These are phyloP conservation scores for Cordyceps cateniannulata DNA, from an alignment of 2,329 filamentous ascomycete genomes.

Conservation along the genomic window DNA sequence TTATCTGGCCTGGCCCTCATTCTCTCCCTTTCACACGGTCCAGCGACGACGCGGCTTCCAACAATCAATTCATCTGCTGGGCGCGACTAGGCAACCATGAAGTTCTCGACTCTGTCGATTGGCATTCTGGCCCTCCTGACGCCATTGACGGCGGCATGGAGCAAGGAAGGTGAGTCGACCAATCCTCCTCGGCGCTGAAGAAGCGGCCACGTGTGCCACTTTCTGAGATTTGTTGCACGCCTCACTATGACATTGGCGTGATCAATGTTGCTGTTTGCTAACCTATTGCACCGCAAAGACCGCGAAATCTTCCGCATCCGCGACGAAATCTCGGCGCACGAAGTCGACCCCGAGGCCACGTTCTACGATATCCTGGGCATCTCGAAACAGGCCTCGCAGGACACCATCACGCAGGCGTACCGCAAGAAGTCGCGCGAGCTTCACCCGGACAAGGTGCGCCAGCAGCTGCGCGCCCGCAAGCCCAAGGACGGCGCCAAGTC, in stretches of 20 bases:
- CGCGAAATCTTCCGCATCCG: constrained; percentile 95
- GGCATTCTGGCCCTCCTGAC: constrained; percentile 63
- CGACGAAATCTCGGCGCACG: constrained; percentile 78
- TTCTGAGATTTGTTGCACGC: neutral
- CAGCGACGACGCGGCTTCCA: constrained; percentile 5
- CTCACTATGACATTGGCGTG: neutral
- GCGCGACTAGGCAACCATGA: constrained; percentile 55
- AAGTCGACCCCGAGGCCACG: constrained; percentile 66
- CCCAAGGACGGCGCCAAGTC: constrained; percentile 57
- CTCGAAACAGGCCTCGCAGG: constrained; percentile 63
- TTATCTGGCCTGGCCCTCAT: neutral
- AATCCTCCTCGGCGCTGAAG: neutral
- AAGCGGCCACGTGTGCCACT: constrained; percentile 5
- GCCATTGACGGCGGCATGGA: constrained; percentile 68
- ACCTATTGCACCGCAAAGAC: constrained; percentile 51
- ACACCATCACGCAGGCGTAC: constrained; percentile 91
- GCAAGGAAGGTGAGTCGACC: constrained; percentile 65
- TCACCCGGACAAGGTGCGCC: constrained; percentile 94
- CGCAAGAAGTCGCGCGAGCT: constrained; percentile 76
- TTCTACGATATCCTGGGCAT: constrained; percentile 95
- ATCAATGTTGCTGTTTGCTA: neutral
- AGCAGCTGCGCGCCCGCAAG: constrained; percentile 66
- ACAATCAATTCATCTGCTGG: neutral
- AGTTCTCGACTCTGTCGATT: constrained; percentile 58
- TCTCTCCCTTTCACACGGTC: neutral